These are phyloP conservation scores for Exsudoporus floridanus DNA, from an alignment of 1,284 basidiomycete genomes.

Conservation along the genomic window DNA sequence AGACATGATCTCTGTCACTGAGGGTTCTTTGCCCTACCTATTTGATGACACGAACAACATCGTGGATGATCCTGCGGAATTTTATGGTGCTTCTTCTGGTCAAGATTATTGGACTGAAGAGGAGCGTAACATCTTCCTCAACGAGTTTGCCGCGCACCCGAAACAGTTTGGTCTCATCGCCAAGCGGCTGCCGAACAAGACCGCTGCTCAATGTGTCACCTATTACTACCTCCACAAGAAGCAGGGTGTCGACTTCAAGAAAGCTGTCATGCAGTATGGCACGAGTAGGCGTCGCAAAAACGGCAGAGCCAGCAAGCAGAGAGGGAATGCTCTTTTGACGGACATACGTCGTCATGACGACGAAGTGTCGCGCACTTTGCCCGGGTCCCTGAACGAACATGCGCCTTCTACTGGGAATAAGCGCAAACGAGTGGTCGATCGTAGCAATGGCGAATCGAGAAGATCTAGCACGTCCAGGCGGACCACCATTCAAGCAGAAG, in stretches of 20 bases:
- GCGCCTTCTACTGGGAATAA: conserved; percentile 30
- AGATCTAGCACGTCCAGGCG: conserved; percentile 39
- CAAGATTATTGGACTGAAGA: conserved; percentile 86
- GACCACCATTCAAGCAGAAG: conserved; percentile 43
- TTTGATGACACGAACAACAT: conserved; percentile 87
- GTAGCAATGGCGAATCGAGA: conserved; percentile 32
- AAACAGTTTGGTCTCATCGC: conserved; percentile 95
- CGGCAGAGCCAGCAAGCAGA: conserved; percentile 65
- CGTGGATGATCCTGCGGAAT: conserved; percentile 76
- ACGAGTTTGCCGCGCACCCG: conserved; percentile 81
- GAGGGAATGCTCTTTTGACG: conserved; percentile 73
- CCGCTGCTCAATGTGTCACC: conserved; percentile 84
- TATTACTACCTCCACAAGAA: conserved; percentile 98
- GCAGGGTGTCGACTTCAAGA: conserved; percentile 79
- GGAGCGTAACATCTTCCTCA: conserved; percentile 79
- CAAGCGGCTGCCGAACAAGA: conserved; percentile 80
- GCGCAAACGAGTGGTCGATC: conserved; percentile 34
- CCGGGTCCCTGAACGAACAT: conserved; percentile 33
- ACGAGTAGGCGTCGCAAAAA: conserved; percentile 60
- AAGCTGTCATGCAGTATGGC: conserved; percentile 65
- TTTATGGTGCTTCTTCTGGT: conserved; percentile 72
- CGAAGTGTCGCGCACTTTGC: conserved; percentile 51
- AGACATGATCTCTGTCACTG: conserved; percentile 82
- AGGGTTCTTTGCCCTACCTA: conserved; percentile 57
- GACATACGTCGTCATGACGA: conserved; percentile 78